Evolutionary conservation across 371 early-diverging fungal genomes (phyloP), one percentile per base, ranked within the genome.

Genomic region (Mortierella sp.): DNA sequence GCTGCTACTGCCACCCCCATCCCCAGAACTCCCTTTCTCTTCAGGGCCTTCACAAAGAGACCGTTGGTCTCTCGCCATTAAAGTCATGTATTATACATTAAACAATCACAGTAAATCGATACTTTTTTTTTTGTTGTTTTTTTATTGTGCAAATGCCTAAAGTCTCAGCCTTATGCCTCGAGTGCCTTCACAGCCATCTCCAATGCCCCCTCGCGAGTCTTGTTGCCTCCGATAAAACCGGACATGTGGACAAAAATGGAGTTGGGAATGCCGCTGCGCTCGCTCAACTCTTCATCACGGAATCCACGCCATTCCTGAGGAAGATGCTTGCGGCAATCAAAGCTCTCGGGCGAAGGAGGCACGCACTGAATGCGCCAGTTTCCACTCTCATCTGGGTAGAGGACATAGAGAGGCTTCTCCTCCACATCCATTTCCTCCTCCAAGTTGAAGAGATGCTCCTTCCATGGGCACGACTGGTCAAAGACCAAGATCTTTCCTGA

Each of bases 221-320:
- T 81, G 81, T 92, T 87, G 9, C 84, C 94, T 16, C 95, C 96
- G 82, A 95, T 96, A 74, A 96, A 96, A 45, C 99, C 99, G 15
- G 93, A 87, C 73, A 95, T 94, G 79, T 99, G 99, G 15, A 98
- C 96, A 88, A 99, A 99, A 45, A 96, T 87, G 66, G 95, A 93
- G 19, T 90, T 96, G 26, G 91, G 88, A 52, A 98, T 87, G 12
- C 92, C 91, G 26, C 91, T 83, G 47, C 92, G 83, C 66, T 88
- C 89, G 62, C 91, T 89, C 72, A 99, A 81, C 48, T 91, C 95
- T 16, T 94, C 91, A 71, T 97, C 98, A 62, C 98, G 91, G 72
- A 93, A 81, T 7, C 99, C 99, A 71, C 98, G 87, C 99, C 99
- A 99, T 59, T 87, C 88, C 75, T 96, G 94, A 18, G 97, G 97